A percentile compares a stretch with the other conserved stretches of the same genome.
These are phyloP conservation scores for Chionographis japonica DNA, from an alignment of 106 monocot species.

Conservation along the genomic window DNA sequence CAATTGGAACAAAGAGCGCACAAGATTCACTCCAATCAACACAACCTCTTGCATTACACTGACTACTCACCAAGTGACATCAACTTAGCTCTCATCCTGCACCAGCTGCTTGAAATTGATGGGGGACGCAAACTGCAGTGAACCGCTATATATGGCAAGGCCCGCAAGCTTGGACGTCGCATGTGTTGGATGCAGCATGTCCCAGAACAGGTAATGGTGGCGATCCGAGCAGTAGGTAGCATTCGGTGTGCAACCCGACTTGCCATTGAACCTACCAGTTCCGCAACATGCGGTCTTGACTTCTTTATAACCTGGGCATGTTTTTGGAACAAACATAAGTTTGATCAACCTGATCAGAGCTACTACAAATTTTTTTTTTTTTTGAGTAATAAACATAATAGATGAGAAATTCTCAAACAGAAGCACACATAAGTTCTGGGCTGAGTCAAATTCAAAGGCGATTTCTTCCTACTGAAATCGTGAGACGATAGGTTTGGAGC, in stretches of 20 bases:
- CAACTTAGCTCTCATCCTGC: slow-evolving; percentile 2
- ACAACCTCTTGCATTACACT: no score
- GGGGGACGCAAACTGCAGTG: slow-evolving; percentile 23
- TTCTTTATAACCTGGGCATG: slow-evolving; percentile 15
- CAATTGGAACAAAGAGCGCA: no score
- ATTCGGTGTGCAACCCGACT: slow-evolving; percentile 39
- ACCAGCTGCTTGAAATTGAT: slow-evolving; percentile 52
- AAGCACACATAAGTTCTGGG: no score
- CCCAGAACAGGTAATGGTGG: slow-evolving; percentile 43
- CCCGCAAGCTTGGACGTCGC: slow-evolving; percentile 41
- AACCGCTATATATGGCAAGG: slow-evolving; percentile 34
- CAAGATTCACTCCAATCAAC: background rate
- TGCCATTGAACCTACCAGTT: slow-evolving; percentile 38
- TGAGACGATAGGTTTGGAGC: no score
- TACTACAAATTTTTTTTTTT: no score
- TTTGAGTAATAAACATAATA: no score
- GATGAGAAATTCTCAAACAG: no score
- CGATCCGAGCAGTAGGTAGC: slow-evolving; percentile 40
- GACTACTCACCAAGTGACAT: no score
- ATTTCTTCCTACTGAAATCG: no score
- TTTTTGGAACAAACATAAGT: no score
- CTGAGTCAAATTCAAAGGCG: background rate
- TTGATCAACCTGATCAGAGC: no score
- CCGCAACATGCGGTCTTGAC: slow-evolving; percentile 50
- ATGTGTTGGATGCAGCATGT: slow-evolving; percentile 49